Conservation (phyloP, 192 early-diverging fungal species). For the Allomyces macrogynus region DNA sequence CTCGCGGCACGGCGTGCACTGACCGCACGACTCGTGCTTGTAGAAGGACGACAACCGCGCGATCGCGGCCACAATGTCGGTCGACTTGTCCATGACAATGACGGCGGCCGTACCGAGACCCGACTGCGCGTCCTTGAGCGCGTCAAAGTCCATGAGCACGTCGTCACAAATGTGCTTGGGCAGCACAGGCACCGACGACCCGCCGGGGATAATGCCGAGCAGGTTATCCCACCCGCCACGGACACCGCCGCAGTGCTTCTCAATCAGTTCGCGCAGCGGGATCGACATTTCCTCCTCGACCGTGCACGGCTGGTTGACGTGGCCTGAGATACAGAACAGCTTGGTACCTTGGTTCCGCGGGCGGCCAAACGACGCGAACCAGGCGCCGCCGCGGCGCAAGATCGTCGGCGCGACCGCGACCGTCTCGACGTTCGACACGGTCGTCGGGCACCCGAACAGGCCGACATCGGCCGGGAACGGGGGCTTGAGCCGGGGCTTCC, state of each 20-base stretch:
- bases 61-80: constrained; percentile 84
- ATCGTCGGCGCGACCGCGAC: constrained; percentile 97
- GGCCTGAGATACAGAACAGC: constrained; percentile 91
- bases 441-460: constrained; percentile 95
- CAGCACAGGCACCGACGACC: constrained; percentile 77
- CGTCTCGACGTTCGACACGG: constrained; percentile 98
- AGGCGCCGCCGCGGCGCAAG: constrained; percentile 63
- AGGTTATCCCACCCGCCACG: constrained; percentile 97
- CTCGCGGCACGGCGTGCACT: constrained; percentile 98
- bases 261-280: constrained; percentile 77
- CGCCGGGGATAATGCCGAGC: constrained; percentile 90
- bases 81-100: constrained; percentile 97
- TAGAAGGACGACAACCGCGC: constrained; percentile 82
- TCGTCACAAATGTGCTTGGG: constrained; percentile 71
- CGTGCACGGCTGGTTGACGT: constrained; percentile 93
- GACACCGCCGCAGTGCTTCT: constrained; percentile 90
- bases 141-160: constrained; percentile 98
- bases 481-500: constrained; percentile 97
- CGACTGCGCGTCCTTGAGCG: constrained; percentile 76
- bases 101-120: constrained; percentile 91
- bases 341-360: constrained; percentile 86
- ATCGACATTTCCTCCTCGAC: constrained; percentile 99
- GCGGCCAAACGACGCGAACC: constrained; percentile 88
- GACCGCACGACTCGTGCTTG: constrained; percentile 94
- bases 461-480: constrained; percentile 98